These are phyloP conservation scores for Aspergillus ostianus DNA, from an alignment of 495 filamentous ascomycete genomes.

Conservation along the genomic window DNA sequence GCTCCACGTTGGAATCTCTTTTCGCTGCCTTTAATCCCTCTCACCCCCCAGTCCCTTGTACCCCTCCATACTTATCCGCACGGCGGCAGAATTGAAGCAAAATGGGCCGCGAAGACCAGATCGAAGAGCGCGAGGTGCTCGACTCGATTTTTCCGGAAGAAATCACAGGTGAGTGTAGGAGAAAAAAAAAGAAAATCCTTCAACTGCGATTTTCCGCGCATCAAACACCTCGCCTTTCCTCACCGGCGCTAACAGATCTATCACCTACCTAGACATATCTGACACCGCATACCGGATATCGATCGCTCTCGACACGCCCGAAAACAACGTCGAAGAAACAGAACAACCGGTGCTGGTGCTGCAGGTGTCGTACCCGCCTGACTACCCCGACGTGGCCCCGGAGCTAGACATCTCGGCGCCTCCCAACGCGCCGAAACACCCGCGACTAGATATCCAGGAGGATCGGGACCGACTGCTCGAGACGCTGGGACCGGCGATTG, in stretches of 20 bases:
- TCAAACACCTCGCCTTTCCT: neutral
- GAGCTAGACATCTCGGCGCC: slow-evolving; percentile 70
- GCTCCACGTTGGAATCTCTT: neutral
- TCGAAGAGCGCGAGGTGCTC: slow-evolving; percentile 94
- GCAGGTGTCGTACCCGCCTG: slow-evolving; percentile 78
- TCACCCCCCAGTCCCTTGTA: slow-evolving; percentile 10
- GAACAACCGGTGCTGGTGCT: slow-evolving; percentile 61
- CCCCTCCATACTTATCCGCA: slow-evolving; percentile 32
- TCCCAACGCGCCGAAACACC: slow-evolving; percentile 64
- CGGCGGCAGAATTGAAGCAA: slow-evolving; percentile 35
- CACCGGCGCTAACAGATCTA: slow-evolving; percentile 9
- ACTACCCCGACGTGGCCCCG: slow-evolving; percentile 85
- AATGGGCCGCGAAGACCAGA: slow-evolving; percentile 93
- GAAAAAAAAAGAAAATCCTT: neutral
- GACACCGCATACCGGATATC: slow-evolving; percentile 82
- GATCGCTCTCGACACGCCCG: slow-evolving; percentile 71
- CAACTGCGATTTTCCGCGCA: neutral
- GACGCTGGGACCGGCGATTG: slow-evolving; percentile 64
- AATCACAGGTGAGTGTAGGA: slow-evolving; percentile 65
- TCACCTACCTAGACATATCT: slow-evolving; percentile 63
- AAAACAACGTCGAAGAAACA: slow-evolving; percentile 54
- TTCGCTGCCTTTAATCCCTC: neutral
- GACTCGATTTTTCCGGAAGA: slow-evolving; percentile 98
- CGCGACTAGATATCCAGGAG: slow-evolving; percentile 58
- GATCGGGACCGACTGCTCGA: slow-evolving; percentile 73